Conservation (phyloP, 2,329 filamentous ascomycete genomes). For the Simplicillium sp. region DNA sequence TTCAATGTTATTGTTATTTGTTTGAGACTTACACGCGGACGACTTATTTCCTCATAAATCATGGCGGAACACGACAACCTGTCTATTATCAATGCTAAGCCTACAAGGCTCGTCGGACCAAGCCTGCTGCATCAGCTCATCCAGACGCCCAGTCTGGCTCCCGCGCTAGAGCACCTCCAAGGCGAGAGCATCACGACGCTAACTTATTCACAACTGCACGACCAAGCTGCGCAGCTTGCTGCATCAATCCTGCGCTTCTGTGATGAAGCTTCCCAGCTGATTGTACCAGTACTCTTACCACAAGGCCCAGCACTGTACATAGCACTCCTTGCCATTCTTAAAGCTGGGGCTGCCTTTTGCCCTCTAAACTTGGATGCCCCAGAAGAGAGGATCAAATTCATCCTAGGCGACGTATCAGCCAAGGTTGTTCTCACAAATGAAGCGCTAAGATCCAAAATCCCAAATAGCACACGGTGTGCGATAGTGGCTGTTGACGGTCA, state of each 20-base stretch:
- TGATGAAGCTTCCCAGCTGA: constrained; percentile 19
- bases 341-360: constrained; percentile 77
- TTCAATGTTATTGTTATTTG: too few relatives aligned
- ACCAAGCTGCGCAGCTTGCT: constrained; percentile 46
- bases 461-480: constrained; percentile 5
- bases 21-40: too few relatives aligned
- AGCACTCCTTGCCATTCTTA: constrained; percentile 65
- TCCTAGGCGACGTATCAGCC: constrained; percentile 67
- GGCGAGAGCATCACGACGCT: constrained; percentile 25
- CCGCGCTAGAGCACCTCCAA: constrained; percentile 22
- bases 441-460: constrained; percentile 31
- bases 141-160: constrained; percentile 15
- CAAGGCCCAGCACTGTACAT: constrained; percentile 74
- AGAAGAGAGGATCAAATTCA: constrained; percentile 67
- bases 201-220: constrained; percentile 56
- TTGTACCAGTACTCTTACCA: constrained; percentile 69
- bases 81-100: constrained; percentile 37
- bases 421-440: constrained; percentile 55
- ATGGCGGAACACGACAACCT: constrained; percentile 18
- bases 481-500: constrained; percentile 13
- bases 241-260: constrained; percentile 26
- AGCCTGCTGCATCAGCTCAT: constrained; percentile 51
- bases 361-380: constrained; percentile 74
- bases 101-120: constrained; percentile 31
- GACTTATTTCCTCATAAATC: background rate